Conservation (phyloP, 116 monocot species). For the Trichopus zeylanicus region DNA sequence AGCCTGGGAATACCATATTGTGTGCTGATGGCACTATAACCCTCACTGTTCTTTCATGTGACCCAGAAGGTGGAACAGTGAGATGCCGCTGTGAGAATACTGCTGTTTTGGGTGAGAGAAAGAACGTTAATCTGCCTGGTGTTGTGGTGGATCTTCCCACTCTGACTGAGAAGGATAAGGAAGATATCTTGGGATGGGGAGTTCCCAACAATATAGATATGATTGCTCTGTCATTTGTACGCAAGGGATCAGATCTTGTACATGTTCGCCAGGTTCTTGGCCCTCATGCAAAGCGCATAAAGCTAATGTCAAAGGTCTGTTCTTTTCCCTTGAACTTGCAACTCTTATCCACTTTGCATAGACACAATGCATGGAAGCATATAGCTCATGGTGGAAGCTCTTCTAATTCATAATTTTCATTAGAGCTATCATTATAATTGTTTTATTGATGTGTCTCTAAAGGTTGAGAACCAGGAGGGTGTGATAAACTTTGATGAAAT, state of each 20-base stretch:
- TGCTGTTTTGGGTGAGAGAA: constrained; percentile 46
- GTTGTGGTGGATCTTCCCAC: constrained; percentile 63
- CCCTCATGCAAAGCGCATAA: constrained; percentile 32
- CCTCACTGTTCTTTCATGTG: constrained; percentile 42
- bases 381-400: too few species aligned
- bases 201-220: too few species aligned
- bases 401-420: too few species aligned
- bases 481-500: constrained; percentile 71
- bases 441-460: neutral
- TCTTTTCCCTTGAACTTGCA: neutral
- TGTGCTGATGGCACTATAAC: too few species aligned
- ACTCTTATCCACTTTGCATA: neutral
- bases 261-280: constrained; percentile 44
- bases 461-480: constrained; percentile 87
- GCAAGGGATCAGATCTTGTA: constrained; percentile 51
- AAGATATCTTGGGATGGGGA: too few species aligned
- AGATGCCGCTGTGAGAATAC: constrained; percentile 37
- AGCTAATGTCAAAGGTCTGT: constrained; percentile 50
- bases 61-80: constrained; percentile 23
- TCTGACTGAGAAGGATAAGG: constrained; percentile 49
- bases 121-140: constrained; percentile 66
- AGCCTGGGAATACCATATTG: too few species aligned
- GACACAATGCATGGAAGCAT: too few species aligned
- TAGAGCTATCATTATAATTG: too few species aligned
- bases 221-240: too few species aligned